These are phyloP conservation scores for Backusella tarrabulga DNA, from an alignment of 192 early-diverging fungal species.

Conservation along the genomic window DNA sequence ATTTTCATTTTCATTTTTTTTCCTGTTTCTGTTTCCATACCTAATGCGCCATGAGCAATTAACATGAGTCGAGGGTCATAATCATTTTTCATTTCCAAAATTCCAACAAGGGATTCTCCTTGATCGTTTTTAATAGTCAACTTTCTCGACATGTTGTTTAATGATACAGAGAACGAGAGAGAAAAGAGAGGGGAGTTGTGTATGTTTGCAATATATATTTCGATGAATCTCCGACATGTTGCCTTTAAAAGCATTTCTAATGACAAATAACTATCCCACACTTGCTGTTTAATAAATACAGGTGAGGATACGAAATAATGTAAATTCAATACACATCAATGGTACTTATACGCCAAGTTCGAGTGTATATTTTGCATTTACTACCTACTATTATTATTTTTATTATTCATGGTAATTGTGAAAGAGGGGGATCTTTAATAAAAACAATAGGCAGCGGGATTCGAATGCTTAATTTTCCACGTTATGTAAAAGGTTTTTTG, in stretches of 20 bases:
- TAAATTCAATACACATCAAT: not conserved
- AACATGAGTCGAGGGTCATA: slow-evolving; percentile 12
- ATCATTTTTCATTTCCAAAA: not conserved
- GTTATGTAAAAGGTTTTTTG: too few relatives aligned
- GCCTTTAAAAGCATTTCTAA: not conserved
- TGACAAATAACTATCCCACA: slow-evolving; percentile 2
- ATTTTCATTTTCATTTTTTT: not conserved
- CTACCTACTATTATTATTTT: too few relatives aligned
- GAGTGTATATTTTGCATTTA: too few relatives aligned
- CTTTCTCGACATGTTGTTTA: not conserved
- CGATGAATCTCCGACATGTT: not conserved
- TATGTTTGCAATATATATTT: not conserved
- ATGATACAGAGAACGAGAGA: not conserved
- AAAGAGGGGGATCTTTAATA: too few relatives aligned
- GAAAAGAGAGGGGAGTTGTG: not conserved
- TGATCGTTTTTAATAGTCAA: not conserved
- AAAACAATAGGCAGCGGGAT: too few relatives aligned
- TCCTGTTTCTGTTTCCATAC: not conserved
- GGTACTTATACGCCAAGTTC: not conserved
- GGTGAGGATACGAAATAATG: not conserved
- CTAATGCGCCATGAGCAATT: slow-evolving; percentile 14
- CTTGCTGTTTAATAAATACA: not conserved
- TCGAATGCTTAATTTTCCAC: too few relatives aligned
- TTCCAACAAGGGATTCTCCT: slow-evolving; percentile 2
- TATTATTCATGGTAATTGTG: too few relatives aligned